A percentile compares a stretch with the other conserved stretches of the same genome.
phyloP scores from a whole-genome alignment of 2,329 filamentous ascomycete genomes.

The Xylariaceae sp. region DNA sequence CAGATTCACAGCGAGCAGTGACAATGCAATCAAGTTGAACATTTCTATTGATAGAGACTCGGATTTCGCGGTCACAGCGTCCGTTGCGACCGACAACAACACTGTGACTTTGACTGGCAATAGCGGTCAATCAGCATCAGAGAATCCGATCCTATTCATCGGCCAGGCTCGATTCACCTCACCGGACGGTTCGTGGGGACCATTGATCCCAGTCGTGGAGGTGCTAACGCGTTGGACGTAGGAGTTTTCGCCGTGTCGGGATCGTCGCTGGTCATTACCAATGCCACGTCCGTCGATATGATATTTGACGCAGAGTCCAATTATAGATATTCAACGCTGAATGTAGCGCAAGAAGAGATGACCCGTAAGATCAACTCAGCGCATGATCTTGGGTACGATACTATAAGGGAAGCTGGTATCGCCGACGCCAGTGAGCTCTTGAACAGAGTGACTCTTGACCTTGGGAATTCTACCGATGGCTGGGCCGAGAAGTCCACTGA shows the following conservation, averaged over 20 bases:
- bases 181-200: neutral
- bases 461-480: slow-evolving; percentile 3
- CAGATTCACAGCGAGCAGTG: slow-evolving; percentile 3
- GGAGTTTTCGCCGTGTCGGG: slow-evolving; percentile 2
- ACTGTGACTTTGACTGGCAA: slow-evolving; percentile 2
- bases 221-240: neutral
- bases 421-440: slow-evolving; percentile 1
- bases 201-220: neutral
- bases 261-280: neutral
- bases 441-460: neutral
- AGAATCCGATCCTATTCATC: slow-evolving; percentile 6
- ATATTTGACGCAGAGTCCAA: slow-evolving; percentile 8
- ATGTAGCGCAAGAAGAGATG: neutral
- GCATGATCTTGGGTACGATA: neutral
- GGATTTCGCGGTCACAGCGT: neutral
- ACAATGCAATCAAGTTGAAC: slow-evolving; percentile 1
- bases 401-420: slow-evolving; percentile 1
- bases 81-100: neutral
- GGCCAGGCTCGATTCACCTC: slow-evolving; percentile 2
- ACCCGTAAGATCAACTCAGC: slow-evolving; percentile 1
- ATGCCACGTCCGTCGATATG: slow-evolving; percentile 5
- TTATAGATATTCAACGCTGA: slow-evolving; percentile 1
- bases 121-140: neutral
- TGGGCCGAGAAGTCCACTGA: slow-evolving; percentile 4
- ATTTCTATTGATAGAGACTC: slow-evolving; percentile 2